Percentiles rank a stretch among this genome's conserved stretches.
phyloP scores from a whole-genome alignment of 805 yeast genomes.

The Trichomonascus vanleenenianus region DNA sequence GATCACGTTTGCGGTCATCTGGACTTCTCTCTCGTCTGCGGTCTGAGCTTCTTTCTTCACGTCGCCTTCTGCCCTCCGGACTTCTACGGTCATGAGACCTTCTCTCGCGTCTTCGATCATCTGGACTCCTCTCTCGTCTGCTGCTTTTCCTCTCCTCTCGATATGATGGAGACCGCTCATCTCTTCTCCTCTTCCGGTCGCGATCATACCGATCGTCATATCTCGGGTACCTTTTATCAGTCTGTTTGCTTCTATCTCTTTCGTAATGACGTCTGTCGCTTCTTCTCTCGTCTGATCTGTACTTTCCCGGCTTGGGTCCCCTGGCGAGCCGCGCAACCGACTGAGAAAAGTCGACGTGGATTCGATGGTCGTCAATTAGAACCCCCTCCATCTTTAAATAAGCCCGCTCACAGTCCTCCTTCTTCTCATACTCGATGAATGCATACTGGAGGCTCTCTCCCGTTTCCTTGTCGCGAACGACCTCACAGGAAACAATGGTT shows the following conservation, averaged over 20 bases:
- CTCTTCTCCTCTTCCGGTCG: too few relatives aligned
- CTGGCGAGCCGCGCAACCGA: constrained; percentile 30
- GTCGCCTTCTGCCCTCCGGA: not conserved
- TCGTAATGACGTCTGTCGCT: too few relatives aligned
- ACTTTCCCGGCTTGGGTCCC: too few relatives aligned
- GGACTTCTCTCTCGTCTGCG: constrained; percentile 14
- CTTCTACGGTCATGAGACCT: too few relatives aligned
- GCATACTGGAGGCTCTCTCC: constrained; percentile 53
- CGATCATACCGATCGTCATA: too few relatives aligned
- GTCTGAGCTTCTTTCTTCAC: constrained; percentile 5
- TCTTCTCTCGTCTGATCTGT: too few relatives aligned
- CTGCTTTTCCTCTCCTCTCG: too few relatives aligned
- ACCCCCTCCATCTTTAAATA: constrained; percentile 55
- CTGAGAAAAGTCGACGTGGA: constrained; percentile 64
- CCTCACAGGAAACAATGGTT: constrained; percentile 40
- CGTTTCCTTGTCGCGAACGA: constrained; percentile 41
- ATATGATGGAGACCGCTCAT: too few relatives aligned
- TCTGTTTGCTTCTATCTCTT: too few relatives aligned
- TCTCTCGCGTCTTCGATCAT: not conserved
- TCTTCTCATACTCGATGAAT: constrained; percentile 47
- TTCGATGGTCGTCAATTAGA: constrained; percentile 53
- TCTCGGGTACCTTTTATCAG: too few relatives aligned
- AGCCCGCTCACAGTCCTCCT: constrained; percentile 51
- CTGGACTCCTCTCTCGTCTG: not conserved
- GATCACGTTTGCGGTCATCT: constrained; percentile 3